Conservation (phyloP, 768 basidiomycete genomes). For the Lentinula boryana region DNA sequence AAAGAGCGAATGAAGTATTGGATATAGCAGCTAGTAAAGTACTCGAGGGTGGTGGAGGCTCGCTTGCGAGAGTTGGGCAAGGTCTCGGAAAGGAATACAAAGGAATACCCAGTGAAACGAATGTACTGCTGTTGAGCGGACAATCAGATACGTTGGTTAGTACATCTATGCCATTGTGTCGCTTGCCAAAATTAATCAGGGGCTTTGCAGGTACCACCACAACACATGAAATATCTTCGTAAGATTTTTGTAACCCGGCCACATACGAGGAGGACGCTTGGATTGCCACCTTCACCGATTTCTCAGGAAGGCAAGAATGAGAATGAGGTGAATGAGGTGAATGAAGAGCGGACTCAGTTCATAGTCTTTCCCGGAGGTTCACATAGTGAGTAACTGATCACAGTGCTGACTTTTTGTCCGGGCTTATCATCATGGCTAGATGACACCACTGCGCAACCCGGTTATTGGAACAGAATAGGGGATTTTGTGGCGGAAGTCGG, state of each 20-base stretch:
- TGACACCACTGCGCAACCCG: conserved; percentile 2
- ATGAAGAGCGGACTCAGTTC: neutral
- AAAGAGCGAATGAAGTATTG: neutral
- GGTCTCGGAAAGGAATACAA: conserved; percentile 5
- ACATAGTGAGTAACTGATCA: neutral
- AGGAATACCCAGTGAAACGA: conserved; percentile 4
- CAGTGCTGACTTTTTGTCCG: neutral
- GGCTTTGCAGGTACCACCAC: neutral
- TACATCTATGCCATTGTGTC: neutral
- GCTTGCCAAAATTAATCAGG: neutral
- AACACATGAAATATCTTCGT: conserved; percentile 3
- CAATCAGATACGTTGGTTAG: neutral
- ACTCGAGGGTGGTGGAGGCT: neutral
- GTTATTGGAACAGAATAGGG: conserved; percentile 3
- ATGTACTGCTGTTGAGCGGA: conserved; percentile 3
- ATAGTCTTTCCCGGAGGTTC: neutral
- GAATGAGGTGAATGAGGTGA: neutral
- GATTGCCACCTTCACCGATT: neutral
- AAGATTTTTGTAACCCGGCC: neutral
- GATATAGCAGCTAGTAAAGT: neutral
- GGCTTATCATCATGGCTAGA: neutral
- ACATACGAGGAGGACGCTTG: conserved; percentile 3
- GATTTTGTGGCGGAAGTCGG: conserved; percentile 4
- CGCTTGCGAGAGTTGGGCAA: neutral
- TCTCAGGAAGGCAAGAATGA: neutral